These are phyloP conservation scores for Sarcodon aspratus DNA, from an alignment of 768 basidiomycete species.

Conservation along the genomic window DNA sequence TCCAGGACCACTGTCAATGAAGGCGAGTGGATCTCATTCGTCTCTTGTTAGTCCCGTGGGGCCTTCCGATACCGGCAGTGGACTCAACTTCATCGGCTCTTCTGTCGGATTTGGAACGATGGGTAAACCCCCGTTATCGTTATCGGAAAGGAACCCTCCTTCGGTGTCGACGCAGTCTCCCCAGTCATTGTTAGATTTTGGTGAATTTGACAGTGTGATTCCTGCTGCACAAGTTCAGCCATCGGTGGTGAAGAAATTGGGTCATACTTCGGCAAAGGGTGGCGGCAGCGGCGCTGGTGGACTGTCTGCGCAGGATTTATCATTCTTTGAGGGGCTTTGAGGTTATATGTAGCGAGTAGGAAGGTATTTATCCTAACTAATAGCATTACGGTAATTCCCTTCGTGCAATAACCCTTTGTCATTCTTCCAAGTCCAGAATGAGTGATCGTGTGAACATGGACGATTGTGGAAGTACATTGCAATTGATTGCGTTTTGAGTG, in stretches of 20 bases:
- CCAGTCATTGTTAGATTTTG: neutral
- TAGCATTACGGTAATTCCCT: too few relatives aligned
- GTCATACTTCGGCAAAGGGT: neutral
- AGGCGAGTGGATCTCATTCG: neutral
- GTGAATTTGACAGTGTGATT: neutral
- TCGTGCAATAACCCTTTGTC: too few relatives aligned
- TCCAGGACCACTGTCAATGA: neutral
- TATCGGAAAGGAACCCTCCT: neutral
- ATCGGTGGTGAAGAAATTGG: neutral
- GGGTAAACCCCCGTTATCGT: neutral
- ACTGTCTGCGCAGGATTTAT: slow-evolving; percentile 74
- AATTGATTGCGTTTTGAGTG: too few relatives aligned
- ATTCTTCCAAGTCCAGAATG: too few relatives aligned
- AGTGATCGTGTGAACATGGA: too few relatives aligned
- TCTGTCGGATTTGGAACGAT: neutral
- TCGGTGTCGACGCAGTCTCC: neutral
- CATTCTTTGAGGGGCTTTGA: slow-evolving; percentile 74
- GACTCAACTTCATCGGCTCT: neutral
- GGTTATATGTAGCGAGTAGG: neutral
- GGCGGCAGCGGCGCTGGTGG: slow-evolving; percentile 25
- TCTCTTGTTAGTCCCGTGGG: neutral
- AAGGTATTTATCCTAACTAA: too few relatives aligned
- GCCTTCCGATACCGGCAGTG: neutral
- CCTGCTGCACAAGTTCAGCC: neutral
- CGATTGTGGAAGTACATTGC: too few relatives aligned